phyloP scores from a whole-genome alignment of 257 asterid species.

The Linaria vulgaris region DNA sequence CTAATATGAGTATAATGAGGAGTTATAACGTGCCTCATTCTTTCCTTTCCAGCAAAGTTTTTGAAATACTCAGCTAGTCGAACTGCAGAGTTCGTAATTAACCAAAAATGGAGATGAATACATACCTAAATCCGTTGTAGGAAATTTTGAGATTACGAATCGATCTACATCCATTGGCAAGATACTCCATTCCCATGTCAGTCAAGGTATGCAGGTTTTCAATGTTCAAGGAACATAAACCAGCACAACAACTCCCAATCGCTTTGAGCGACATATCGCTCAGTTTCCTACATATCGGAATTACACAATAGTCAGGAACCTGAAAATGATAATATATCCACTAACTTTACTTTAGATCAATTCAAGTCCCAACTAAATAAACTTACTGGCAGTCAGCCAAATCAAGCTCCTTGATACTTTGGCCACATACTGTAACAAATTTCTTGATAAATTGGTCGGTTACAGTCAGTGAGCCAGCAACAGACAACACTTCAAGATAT shows the following conservation, averaged over 20 bases:
- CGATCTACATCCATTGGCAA: too few species aligned
- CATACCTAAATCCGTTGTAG: conserved; percentile 67
- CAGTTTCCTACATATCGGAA: too few species aligned
- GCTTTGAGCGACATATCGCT: conserved; percentile 49
- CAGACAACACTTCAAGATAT: conserved; percentile 72
- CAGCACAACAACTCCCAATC: conserved; percentile 55
- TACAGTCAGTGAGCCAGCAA: conserved; percentile 47
- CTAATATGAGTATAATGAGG: too few species aligned
- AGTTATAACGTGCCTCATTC: neutral
- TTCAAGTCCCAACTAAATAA: conserved; percentile 22
- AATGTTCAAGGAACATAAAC: conserved; percentile 57
- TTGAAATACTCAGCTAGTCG: too few species aligned
- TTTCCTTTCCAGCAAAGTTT: neutral
- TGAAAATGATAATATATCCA: neutral
- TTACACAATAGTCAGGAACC: conserved; percentile 8
- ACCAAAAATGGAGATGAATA: conserved; percentile 5
- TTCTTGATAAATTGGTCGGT: too few species aligned
- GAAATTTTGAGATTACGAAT: conserved; percentile 54
- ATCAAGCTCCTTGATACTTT: conserved; percentile 68
- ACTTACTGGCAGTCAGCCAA: conserved; percentile 72
- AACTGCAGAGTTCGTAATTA: too few species aligned
- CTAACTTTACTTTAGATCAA: conserved; percentile 13
- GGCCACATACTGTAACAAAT: too few species aligned
- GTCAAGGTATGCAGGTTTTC: too few species aligned
- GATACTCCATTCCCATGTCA: too few species aligned